Conservation (phyloP, 371 early-diverging fungal species). For the Actinomortierella wolfii region DNA sequence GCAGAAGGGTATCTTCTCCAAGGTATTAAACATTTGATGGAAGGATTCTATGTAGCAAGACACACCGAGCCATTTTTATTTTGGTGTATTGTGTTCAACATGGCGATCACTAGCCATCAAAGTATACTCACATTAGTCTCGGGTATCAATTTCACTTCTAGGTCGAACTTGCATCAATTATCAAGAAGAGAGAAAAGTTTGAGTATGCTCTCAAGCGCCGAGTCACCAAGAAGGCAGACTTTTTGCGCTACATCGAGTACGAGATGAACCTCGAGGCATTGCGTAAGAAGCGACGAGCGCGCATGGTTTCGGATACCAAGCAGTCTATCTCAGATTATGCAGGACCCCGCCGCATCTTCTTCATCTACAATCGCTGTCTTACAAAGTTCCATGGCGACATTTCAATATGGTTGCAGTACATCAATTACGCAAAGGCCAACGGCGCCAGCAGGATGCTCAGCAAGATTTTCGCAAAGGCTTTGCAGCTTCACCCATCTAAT, state of each 20-base stretch:
- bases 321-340: slow-evolving; percentile 61
- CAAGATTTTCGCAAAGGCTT: slow-evolving; percentile 68
- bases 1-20: slow-evolving; percentile 76
- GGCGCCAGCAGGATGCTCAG: slow-evolving; percentile 71
- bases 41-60: too few relatives aligned
- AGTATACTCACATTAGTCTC: too few relatives aligned
- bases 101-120: too few relatives aligned
- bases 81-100: too few relatives aligned
- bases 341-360: slow-evolving; percentile 70
- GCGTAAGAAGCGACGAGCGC: slow-evolving; percentile 77
- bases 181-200: slow-evolving; percentile 86
- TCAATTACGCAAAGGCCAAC: slow-evolving; percentile 74
- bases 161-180: slow-evolving; percentile 84
- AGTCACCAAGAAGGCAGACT: slow-evolving; percentile 77
- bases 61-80: too few relatives aligned
- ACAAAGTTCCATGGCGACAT: slow-evolving; percentile 82
- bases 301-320: slow-evolving; percentile 56
- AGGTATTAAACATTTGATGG: slow-evolving; percentile 53
- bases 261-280: slow-evolving; percentile 90
- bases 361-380: slow-evolving; percentile 81
- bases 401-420: slow-evolving; percentile 89
- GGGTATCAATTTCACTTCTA: too few relatives aligned
- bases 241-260: slow-evolving; percentile 89
- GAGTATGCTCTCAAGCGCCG: slow-evolving; percentile 88
- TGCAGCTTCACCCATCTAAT: slow-evolving; percentile 86